phyloP scores from a whole-genome alignment of 1,284 basidiomycete genomes.

The Fomes fomentarius region DNA sequence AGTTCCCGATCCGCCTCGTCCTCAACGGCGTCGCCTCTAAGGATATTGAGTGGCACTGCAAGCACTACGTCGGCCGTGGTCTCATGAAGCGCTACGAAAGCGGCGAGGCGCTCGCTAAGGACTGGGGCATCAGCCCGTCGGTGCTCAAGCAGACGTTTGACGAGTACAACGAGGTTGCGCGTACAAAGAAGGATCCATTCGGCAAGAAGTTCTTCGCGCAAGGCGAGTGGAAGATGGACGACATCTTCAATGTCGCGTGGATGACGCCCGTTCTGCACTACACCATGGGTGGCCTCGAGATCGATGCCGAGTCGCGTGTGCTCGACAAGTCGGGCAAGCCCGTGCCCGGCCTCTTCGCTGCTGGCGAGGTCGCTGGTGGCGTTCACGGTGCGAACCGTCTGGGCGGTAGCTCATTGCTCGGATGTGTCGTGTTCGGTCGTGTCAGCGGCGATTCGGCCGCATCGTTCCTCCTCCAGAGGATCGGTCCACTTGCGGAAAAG shows the following conservation, averaged over 20 bases:
- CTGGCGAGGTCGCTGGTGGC: constrained; percentile 96
- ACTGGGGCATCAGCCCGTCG: constrained; percentile 81
- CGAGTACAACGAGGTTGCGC: constrained; percentile 83
- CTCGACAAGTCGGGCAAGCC: constrained; percentile 75
- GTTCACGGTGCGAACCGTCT: constrained; percentile 99
- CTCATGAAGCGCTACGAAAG: constrained; percentile 95
- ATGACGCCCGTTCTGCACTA: constrained; percentile 98
- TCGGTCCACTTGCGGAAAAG: constrained; percentile 50
- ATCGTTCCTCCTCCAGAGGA: constrained; percentile 44
- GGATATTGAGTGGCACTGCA: constrained; percentile 98
- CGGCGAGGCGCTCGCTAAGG: constrained; percentile 91
- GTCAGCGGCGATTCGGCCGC: constrained; percentile 89
- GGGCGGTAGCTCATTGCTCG: constrained; percentile 97
- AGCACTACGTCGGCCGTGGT: constrained; percentile 96
- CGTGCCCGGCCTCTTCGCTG: constrained; percentile 89
- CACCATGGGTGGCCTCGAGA: constrained; percentile 98
- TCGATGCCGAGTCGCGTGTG: constrained; percentile 87
- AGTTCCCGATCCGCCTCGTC: constrained; percentile 91
- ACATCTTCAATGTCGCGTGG: constrained; percentile 90
- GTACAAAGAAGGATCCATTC: constrained; percentile 91
- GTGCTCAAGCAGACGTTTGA: constrained; percentile 92
- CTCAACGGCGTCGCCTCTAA: constrained; percentile 91
- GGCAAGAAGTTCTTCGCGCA: constrained; percentile 96
- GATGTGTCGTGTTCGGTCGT: constrained; percentile 98
- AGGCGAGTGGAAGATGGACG: constrained; percentile 85